Conservation (phyloP, 1,284 basidiomycete species). For the Ceratobasidium sp. region DNA sequence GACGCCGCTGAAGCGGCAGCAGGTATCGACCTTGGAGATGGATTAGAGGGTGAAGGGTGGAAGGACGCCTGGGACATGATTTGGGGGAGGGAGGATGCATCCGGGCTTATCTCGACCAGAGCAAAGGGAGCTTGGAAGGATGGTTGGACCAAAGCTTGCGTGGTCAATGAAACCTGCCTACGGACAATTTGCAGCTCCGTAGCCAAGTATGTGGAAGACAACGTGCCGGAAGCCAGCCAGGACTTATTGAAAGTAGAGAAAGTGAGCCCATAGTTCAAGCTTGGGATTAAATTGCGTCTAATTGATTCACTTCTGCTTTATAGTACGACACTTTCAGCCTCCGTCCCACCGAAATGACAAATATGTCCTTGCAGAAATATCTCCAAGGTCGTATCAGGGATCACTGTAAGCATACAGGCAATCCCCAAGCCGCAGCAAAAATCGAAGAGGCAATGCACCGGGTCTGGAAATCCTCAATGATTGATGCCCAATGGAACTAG, state of each 20-base stretch:
- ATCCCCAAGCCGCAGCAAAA: neutral
- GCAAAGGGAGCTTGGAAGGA: slow-evolving; percentile 19
- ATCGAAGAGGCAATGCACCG: slow-evolving; percentile 6
- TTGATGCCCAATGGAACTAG: neutral
- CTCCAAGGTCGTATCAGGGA: slow-evolving; percentile 2
- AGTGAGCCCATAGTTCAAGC: neutral
- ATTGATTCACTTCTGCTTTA: neutral
- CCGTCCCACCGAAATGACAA: neutral
- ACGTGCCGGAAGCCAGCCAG: neutral
- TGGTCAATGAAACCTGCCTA: neutral
- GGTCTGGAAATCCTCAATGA: neutral
- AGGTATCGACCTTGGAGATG: neutral
- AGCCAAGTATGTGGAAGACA: neutral
- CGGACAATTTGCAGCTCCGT: neutral
- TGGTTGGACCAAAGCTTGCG: slow-evolving; percentile 18
- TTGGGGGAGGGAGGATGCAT: neutral
- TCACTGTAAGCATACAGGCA: neutral
- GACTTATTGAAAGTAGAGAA: neutral
- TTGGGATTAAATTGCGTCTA: neutral
- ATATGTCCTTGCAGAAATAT: neutral
- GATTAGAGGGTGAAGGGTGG: slow-evolving; percentile 8
- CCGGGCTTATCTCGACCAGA: neutral
- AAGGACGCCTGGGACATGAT: slow-evolving; percentile 1
- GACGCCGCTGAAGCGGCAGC: neutral
- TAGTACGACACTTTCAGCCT: neutral